These are phyloP conservation scores for Cryptococcus sp. DNA, from an alignment of 1,284 basidiomycete genomes.

Conservation along the genomic window DNA sequence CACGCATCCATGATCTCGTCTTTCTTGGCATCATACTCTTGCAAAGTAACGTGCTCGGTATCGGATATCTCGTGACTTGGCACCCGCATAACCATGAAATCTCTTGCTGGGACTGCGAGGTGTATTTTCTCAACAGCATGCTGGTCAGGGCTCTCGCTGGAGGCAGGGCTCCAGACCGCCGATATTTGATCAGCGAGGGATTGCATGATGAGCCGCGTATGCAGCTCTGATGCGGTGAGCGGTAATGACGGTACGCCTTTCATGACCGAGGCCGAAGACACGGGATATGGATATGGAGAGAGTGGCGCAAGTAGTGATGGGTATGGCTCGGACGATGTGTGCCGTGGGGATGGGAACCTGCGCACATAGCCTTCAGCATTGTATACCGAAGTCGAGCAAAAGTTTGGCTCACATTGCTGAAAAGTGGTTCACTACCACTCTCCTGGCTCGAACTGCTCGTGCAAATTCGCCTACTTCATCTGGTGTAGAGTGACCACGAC, in stretches of 20 bases:
- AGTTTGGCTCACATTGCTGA: slow-evolving; percentile 63
- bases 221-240: slow-evolving; percentile 42
- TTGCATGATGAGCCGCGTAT: slow-evolving; percentile 54
- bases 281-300: slow-evolving; percentile 46
- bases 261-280: slow-evolving; percentile 9
- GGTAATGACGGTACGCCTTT: slow-evolving; percentile 21
- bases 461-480: slow-evolving; percentile 81
- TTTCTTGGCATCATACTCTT: slow-evolving; percentile 69
- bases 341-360: slow-evolving; percentile 37
- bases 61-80: slow-evolving; percentile 51
- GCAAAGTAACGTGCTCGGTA: slow-evolving; percentile 59
- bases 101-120: slow-evolving; percentile 64
- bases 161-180: slow-evolving; percentile 38
- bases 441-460: slow-evolving; percentile 62
- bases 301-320: slow-evolving; percentile 56
- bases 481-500: slow-evolving; percentile 79
- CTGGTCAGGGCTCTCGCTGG: not conserved
- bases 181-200: slow-evolving; percentile 48
- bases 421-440: slow-evolving; percentile 79
- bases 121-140: slow-evolving; percentile 29
- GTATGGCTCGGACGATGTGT: slow-evolving; percentile 31
- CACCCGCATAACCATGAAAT: slow-evolving; percentile 65
- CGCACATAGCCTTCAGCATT: not conserved
- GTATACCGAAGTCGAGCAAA: not conserved
- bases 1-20: slow-evolving; percentile 60